These are phyloP conservation scores for Aethionema arabicum DNA, from an alignment of 345 rosid species.

Conservation along the genomic window DNA sequence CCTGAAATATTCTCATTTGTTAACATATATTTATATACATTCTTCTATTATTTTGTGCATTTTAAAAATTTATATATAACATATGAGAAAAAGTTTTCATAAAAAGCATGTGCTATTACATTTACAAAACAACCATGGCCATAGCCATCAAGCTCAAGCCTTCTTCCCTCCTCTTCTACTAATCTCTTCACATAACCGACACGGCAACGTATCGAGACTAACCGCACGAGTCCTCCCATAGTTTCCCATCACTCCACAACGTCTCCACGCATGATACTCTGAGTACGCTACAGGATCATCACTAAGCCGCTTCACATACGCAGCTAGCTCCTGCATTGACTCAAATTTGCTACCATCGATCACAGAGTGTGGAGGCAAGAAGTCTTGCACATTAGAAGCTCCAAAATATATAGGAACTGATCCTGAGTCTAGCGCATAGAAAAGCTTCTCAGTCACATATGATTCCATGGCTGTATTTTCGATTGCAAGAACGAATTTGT, in stretches of 20 bases:
- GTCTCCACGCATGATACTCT: slow-evolving; percentile 92
- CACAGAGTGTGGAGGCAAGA: slow-evolving; percentile 80
- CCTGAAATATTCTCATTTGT: too few species aligned
- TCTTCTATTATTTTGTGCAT: too few species aligned
- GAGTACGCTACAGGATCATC: slow-evolving; percentile 79
- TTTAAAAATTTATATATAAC: too few species aligned
- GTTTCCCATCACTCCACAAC: slow-evolving; percentile 79
- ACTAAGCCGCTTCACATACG: slow-evolving; percentile 57
- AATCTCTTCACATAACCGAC: slow-evolving; percentile 79
- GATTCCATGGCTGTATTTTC: slow-evolving; percentile 84
- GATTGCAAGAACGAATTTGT: slow-evolving; percentile 88
- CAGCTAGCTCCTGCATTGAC: slow-evolving; percentile 66
- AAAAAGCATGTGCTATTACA: neutral
- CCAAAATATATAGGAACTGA: slow-evolving; percentile 86
- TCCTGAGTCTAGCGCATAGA: slow-evolving; percentile 85
- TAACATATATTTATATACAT: too few species aligned
- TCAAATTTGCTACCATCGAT: slow-evolving; percentile 76
- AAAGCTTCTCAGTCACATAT: slow-evolving; percentile 92
- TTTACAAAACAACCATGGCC: neutral
- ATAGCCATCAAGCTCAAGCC: slow-evolving; percentile 33
- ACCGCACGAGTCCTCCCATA: slow-evolving; percentile 56
- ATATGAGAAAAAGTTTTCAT: too few species aligned
- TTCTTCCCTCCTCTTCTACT: slow-evolving; percentile 71
- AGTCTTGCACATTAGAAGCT: slow-evolving; percentile 80
- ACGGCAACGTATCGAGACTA: slow-evolving; percentile 88